These are phyloP conservation scores for Waitea zeae DNA, from an alignment of 1,284 basidiomycete species.

Conservation along the genomic window DNA sequence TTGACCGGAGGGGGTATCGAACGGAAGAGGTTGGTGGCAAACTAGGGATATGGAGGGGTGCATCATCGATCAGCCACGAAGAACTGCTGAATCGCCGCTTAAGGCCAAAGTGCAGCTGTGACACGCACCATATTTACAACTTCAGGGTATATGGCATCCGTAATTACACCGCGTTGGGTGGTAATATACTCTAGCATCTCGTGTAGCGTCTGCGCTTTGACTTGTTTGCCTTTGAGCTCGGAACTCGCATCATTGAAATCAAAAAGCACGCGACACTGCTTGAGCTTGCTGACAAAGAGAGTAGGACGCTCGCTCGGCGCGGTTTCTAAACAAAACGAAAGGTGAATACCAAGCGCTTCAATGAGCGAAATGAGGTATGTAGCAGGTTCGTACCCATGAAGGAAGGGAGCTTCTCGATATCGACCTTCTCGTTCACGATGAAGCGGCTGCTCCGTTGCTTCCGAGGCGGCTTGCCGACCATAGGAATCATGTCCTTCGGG, in stretches of 20 bases:
- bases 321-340: slow-evolving; percentile 47
- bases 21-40: slow-evolving; percentile 94
- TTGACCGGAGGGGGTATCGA: slow-evolving; percentile 99
- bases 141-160: slow-evolving; percentile 96
- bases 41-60: slow-evolving; percentile 28
- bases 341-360: neutral
- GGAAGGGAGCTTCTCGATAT: slow-evolving; percentile 89
- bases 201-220: slow-evolving; percentile 94
- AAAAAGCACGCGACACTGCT: slow-evolving; percentile 93
- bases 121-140: slow-evolving; percentile 87
- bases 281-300: slow-evolving; percentile 88
- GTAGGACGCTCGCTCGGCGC: slow-evolving; percentile 77
- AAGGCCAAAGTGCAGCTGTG: no score
- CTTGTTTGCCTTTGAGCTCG: slow-evolving; percentile 94
- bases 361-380: slow-evolving; percentile 3
- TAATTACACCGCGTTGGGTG: slow-evolving; percentile 90
- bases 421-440: slow-evolving; percentile 90
- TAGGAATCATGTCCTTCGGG: slow-evolving; percentile 92
- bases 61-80: neutral
- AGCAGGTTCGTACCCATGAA: slow-evolving; percentile 62
- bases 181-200: slow-evolving; percentile 99
- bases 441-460: slow-evolving; percentile 95
- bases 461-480: slow-evolving; percentile 86
- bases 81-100: no score
- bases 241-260: slow-evolving; percentile 98